phyloP scores from a whole-genome alignment of 1,139 yeast species.

The Pichia terricola region DNA sequence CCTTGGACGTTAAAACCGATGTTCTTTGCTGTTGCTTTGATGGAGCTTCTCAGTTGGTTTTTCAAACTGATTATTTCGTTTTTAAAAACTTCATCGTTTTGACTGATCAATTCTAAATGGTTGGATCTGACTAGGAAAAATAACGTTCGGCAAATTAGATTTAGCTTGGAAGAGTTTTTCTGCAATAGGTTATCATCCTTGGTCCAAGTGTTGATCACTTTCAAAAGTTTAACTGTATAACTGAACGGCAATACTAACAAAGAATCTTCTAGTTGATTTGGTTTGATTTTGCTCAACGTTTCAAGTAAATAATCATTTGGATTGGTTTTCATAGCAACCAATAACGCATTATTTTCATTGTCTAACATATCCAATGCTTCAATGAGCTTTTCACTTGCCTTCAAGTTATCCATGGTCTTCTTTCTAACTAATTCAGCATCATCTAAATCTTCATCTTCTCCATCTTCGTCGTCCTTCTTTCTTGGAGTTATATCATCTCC shows the following conservation, averaged over 20 bases:
- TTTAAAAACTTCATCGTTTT: conserved; percentile 54
- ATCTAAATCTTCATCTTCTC: conserved; percentile 39
- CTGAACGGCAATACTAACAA: conserved; percentile 84
- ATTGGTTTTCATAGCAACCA: conserved; percentile 57
- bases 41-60: conserved; percentile 42
- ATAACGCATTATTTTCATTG: conserved; percentile 61
- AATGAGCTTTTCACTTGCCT: conserved; percentile 88
- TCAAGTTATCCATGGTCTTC: conserved; percentile 84
- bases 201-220: conserved; percentile 73
- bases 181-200: conserved; percentile 32
- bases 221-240: conserved; percentile 59
- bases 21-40: conserved; percentile 43
- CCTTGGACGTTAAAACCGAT: conserved; percentile 90
- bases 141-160: conserved; percentile 63
- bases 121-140: conserved; percentile 66
- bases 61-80: conserved; percentile 52
- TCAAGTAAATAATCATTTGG: conserved; percentile 78
- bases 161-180: conserved; percentile 39
- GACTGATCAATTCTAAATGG: conserved; percentile 63
- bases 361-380: conserved; percentile 86
- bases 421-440: conserved; percentile 61
- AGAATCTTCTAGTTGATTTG: conserved; percentile 89
- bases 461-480: conserved; percentile 19
- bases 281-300: conserved; percentile 56
- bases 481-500: conserved; percentile 29